These are phyloP conservation scores for Henckelia pumila DNA, from an alignment of 257 asterid genomes.

Conservation along the genomic window DNA sequence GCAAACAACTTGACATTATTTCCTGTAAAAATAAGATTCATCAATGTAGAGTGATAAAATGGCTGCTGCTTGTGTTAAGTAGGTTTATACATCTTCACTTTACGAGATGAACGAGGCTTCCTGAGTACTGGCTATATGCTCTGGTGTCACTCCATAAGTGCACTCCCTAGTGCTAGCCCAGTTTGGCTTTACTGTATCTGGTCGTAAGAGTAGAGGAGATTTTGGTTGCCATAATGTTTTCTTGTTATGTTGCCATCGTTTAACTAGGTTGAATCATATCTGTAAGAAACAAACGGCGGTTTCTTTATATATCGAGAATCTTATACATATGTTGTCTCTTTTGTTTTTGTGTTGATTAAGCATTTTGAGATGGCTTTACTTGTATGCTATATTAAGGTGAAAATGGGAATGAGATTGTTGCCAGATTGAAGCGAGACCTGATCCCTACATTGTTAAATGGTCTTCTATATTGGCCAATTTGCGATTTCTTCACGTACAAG, in stretches of 20 bases:
- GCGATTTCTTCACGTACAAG: conserved; percentile 84
- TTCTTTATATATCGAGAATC: too few relatives aligned
- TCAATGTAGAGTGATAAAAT: too few relatives aligned
- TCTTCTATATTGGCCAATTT: conserved; percentile 78
- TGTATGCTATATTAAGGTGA: conserved; percentile 49
- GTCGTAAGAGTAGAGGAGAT: neutral
- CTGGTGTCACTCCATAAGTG: too few relatives aligned
- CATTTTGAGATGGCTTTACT: conserved; percentile 2
- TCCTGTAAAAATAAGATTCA: too few relatives aligned
- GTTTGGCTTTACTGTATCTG: neutral
- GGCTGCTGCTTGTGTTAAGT: too few relatives aligned
- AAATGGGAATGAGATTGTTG: conserved; percentile 52
- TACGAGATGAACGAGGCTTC: too few relatives aligned
- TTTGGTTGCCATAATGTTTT: neutral
- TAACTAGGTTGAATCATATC: neutral
- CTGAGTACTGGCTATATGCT: too few relatives aligned
- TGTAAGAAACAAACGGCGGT: neutral
- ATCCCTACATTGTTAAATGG: conserved; percentile 75
- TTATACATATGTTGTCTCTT: neutral
- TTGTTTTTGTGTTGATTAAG: conserved; percentile 1
- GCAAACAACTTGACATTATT: too few relatives aligned
- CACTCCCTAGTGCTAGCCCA: too few relatives aligned
- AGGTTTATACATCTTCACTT: too few relatives aligned
- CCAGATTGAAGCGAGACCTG: conserved; percentile 77
- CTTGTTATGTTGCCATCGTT: neutral